phyloP scores from a whole-genome alignment of 805 yeast genomes.

The Candida xyloterini region DNA sequence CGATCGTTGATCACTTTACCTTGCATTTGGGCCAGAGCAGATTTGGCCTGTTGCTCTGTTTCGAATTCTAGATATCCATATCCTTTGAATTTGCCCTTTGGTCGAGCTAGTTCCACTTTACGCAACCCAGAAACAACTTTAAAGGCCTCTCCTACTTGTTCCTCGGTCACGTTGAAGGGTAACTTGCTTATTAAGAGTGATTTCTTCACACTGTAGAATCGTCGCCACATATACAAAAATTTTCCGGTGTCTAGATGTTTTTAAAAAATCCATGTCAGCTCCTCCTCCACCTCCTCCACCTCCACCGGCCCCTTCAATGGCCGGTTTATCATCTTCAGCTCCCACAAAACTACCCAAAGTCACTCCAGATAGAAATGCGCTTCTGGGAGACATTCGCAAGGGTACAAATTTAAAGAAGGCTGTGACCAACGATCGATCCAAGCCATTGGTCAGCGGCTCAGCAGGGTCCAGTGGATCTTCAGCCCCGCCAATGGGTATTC shows the following conservation, averaged over 20 bases:
- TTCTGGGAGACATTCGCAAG: constrained; percentile 81
- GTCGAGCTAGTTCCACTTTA: constrained; percentile 15
- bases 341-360: constrained; percentile 29
- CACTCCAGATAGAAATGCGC: constrained; percentile 45
- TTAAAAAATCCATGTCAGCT: constrained; percentile 28
- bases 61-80: constrained; percentile 26
- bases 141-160: constrained; percentile 26
- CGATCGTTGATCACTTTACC: constrained; percentile 29
- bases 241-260: constrained; percentile 10
- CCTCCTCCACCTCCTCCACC: constrained; percentile 53
- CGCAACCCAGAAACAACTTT: constrained; percentile 24
- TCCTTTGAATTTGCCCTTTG: constrained; percentile 23
- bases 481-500: constrained; percentile 9
- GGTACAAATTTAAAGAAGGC: constrained; percentile 62
- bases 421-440: constrained; percentile 63
- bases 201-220: constrained; percentile 6
- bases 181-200: constrained; percentile 23
- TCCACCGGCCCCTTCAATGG: constrained; percentile 39
- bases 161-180: constrained; percentile 23
- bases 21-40: constrained; percentile 32
- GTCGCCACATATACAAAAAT: constrained; percentile 10
- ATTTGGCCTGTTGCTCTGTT: constrained; percentile 19
- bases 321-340: constrained; percentile 10
- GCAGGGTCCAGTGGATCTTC: constrained; percentile 15
- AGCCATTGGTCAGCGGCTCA: constrained; percentile 47